These are phyloP conservation scores for Bipolaris victoriae DNA, from an alignment of 2,329 filamentous ascomycete species.

Conservation along the genomic window DNA sequence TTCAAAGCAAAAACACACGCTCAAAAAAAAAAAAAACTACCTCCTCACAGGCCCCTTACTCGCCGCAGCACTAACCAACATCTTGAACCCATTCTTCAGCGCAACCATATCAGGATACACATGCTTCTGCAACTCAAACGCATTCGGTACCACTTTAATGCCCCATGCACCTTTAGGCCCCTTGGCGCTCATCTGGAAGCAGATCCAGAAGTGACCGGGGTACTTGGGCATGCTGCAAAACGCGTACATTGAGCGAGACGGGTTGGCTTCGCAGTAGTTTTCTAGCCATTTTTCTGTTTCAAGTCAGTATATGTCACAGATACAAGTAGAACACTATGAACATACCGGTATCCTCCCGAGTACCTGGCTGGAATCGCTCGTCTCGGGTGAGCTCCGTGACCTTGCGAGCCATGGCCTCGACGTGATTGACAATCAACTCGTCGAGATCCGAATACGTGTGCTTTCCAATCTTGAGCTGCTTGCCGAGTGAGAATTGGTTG, in stretches of 20 bases:
- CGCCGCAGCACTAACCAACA: slow-evolving; percentile 62
- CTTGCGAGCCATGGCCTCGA: slow-evolving; percentile 97
- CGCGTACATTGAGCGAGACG: slow-evolving; percentile 88
- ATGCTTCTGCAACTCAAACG: slow-evolving; percentile 87
- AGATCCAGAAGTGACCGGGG: slow-evolving; percentile 92
- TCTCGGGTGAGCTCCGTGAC: slow-evolving; percentile 94
- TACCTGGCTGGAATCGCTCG: slow-evolving; percentile 89
- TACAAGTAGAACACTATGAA: slow-evolving; percentile 18
- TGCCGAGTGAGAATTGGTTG: slow-evolving; percentile 92
- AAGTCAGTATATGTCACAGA: slow-evolving; percentile 15
- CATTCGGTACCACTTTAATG: slow-evolving; percentile 90
- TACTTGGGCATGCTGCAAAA: slow-evolving; percentile 94
- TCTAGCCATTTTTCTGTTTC: slow-evolving; percentile 86
- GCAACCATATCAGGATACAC: slow-evolving; percentile 94
- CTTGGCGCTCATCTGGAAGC: slow-evolving; percentile 87
- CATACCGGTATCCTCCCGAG: slow-evolving; percentile 83
- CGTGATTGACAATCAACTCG: slow-evolving; percentile 94
- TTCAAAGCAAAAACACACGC: too few species aligned
- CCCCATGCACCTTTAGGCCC: slow-evolving; percentile 78
- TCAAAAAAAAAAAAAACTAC: not conserved
- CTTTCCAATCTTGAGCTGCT: slow-evolving; percentile 83
- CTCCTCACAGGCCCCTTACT: slow-evolving; percentile 19
- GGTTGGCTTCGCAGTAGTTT: slow-evolving; percentile 95
- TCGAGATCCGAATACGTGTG: slow-evolving; percentile 95
- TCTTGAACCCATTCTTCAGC: slow-evolving; percentile 96